These are phyloP conservation scores for Mariannaea sp. DNA, from an alignment of 2,329 filamentous ascomycete species.

Conservation along the genomic window DNA sequence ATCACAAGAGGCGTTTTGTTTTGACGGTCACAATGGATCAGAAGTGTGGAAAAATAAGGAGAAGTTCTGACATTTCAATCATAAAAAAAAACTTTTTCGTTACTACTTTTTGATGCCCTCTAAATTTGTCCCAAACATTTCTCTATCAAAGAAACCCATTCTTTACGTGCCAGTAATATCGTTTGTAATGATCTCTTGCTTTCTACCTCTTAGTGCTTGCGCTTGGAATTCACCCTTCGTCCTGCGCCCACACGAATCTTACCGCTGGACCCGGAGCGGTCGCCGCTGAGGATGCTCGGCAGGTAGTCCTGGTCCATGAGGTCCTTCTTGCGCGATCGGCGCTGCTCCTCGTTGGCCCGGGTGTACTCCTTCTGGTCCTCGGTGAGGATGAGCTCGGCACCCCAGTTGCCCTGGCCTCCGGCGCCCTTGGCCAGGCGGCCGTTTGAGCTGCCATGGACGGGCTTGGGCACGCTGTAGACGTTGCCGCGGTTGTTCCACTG, in stretches of 20 bases:
- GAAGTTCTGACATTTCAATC: slow-evolving; percentile 12
- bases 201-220: slow-evolving; percentile 61
- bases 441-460: slow-evolving; percentile 77
- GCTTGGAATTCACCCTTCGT: slow-evolving; percentile 81
- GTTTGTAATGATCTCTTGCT: too few species aligned
- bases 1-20: slow-evolving; percentile 19
- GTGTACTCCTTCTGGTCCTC: slow-evolving; percentile 97
- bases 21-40: slow-evolving; percentile 19
- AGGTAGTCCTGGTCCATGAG: slow-evolving; percentile 96
- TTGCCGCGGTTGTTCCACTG: slow-evolving; percentile 96
- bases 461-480: slow-evolving; percentile 90
- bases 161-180: too few species aligned
- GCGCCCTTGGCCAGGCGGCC: slow-evolving; percentile 71
- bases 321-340: slow-evolving; percentile 73
- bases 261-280: slow-evolving; percentile 67
- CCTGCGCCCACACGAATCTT: slow-evolving; percentile 84
- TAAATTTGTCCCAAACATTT: not conserved
- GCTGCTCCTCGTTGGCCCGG: slow-evolving; percentile 65
- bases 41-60: slow-evolving; percentile 13
- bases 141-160: too few species aligned
- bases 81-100: slow-evolving; percentile 18
- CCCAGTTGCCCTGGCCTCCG: slow-evolving; percentile 88
- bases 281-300: slow-evolving; percentile 81
- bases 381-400: slow-evolving; percentile 78
- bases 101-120: slow-evolving; percentile 10